A percentile compares a stretch with the other conserved stretches of the same genome.
These are phyloP conservation scores for Scytalidium lignicola DNA, from an alignment of 2,329 filamentous ascomycete genomes.

Conservation along the genomic window DNA sequence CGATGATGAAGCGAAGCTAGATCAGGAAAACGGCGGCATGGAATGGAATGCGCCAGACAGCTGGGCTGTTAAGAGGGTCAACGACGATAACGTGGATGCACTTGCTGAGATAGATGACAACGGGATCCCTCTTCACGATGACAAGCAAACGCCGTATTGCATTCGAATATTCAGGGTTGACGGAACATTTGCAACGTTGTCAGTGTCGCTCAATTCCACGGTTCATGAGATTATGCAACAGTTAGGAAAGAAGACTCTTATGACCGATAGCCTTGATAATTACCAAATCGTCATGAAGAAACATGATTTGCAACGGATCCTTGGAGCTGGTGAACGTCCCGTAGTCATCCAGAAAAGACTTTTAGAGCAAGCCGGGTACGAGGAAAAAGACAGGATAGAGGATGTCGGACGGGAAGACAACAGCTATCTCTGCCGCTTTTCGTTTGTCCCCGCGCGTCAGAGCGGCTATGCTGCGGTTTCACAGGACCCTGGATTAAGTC, in stretches of 20 bases:
- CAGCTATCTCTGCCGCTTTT: conserved; percentile 92
- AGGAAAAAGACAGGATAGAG: conserved; percentile 79
- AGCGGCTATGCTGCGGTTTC: conserved; percentile 70
- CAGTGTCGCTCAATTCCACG: conserved; percentile 75
- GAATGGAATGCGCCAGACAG: conserved; percentile 94
- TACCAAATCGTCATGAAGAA: conserved; percentile 95
- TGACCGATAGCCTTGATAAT: conserved; percentile 84
- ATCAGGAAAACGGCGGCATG: conserved; percentile 33
- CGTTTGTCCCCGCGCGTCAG: conserved; percentile 85
- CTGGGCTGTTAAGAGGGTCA: conserved; percentile 80
- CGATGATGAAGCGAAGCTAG: conserved; percentile 36
- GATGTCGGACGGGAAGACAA: conserved; percentile 96
- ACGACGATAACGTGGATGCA: conserved; percentile 57
- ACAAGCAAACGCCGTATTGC: conserved; percentile 75
- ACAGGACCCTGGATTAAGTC: conserved; percentile 76
- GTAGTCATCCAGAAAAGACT: conserved; percentile 88
- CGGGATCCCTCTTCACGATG: conserved; percentile 63
- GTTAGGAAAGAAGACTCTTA: conserved; percentile 88
- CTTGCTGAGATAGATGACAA: conserved; percentile 62
- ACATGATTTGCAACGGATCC: conserved; percentile 79
- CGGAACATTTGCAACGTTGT: conserved; percentile 89
- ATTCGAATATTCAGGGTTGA: conserved; percentile 94
- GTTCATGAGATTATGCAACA: conserved; percentile 85
- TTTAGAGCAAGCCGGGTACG: conserved; percentile 87
- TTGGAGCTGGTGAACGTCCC: conserved; percentile 73